Evolutionary conservation across 164 flowering plant species (phyloP).

Genomic region (Taxillus chinensis): DNA sequence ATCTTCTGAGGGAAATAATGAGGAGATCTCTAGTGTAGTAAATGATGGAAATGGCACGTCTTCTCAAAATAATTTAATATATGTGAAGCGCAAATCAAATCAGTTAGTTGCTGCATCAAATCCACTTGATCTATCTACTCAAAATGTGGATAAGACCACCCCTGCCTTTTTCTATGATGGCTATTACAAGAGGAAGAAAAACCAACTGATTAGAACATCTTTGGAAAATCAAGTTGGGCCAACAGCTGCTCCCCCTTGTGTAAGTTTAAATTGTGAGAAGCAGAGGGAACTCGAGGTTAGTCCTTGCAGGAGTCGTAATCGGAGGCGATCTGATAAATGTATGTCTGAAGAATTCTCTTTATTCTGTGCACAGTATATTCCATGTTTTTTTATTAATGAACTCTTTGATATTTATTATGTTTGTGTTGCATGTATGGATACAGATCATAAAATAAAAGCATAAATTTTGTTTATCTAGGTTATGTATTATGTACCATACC

Average conservation of each 20-base stretch:
- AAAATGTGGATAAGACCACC: constrained; percentile 18
- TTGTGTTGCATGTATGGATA: no score
- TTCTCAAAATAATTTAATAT: constrained; percentile 25
- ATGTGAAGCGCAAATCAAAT: constrained; percentile 60
- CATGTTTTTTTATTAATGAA: neutral
- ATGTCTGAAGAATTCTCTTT: constrained; percentile 5
- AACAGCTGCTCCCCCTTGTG: constrained; percentile 13
- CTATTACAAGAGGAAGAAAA: constrained; percentile 65
- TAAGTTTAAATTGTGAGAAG: constrained; percentile 22
- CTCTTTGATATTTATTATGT: no score
- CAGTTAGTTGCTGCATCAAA: constrained; percentile 63
- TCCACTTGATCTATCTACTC: constrained; percentile 19
- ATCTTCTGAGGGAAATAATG: constrained; percentile 14
- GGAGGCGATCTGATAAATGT: constrained; percentile 38
- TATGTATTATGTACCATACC: no score
- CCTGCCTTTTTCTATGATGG: constrained; percentile 29
- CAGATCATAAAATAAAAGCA: no score
- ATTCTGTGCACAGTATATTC: neutral
- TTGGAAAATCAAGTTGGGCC: constrained; percentile 21
- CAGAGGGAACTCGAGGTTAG: constrained; percentile 17
- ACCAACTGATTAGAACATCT: constrained; percentile 68
- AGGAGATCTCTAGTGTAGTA: constrained; percentile 18
- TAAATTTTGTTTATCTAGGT: no score
- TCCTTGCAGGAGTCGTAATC: constrained; percentile 21
- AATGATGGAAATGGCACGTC: constrained; percentile 22